A percentile compares a stretch with the other conserved stretches of the same genome.
phyloP scores from a whole-genome alignment of 176 grass and related monocot species.

The Raddia guianensis region DNA sequence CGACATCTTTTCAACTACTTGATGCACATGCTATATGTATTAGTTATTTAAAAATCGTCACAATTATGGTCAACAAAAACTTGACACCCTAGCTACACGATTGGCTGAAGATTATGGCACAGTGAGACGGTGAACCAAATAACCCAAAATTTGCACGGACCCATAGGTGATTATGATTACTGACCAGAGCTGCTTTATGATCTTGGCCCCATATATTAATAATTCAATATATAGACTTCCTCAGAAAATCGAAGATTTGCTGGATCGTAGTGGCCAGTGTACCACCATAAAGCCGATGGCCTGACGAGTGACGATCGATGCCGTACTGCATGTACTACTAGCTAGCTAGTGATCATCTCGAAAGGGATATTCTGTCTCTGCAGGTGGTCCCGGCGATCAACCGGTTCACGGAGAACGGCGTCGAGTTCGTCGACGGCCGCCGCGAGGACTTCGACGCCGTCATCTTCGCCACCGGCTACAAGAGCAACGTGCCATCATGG shows the following conservation, averaged over 20 bases:
- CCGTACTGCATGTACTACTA: background rate
- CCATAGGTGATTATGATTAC: background rate
- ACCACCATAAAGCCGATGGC: background rate
- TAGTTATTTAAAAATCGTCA: no score
- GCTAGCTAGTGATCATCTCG: slow-evolving; percentile 22
- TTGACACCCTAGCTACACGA: no score
- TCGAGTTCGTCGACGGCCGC: slow-evolving; percentile 60
- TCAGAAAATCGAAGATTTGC: background rate
- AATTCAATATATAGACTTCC: no score
- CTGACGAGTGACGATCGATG: background rate
- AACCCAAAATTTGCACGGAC: no score
- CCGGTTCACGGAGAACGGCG: slow-evolving; percentile 51
- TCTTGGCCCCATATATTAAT: background rate
- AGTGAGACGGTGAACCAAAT: no score
- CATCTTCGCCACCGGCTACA: slow-evolving; percentile 90
- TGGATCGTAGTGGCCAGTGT: background rate
- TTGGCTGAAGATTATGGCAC: no score
- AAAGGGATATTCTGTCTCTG: slow-evolving; percentile 18
- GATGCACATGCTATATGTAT: no score
- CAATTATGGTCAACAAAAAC: no score
- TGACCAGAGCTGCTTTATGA: background rate
- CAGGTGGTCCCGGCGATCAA: slow-evolving; percentile 83
- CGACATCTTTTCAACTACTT: no score
- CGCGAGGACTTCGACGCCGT: slow-evolving; percentile 67
- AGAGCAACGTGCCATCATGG: slow-evolving; percentile 86